These are phyloP conservation scores for Margaritispora aquatica DNA, from an alignment of 495 filamentous ascomycete genomes.

Conservation along the genomic window DNA sequence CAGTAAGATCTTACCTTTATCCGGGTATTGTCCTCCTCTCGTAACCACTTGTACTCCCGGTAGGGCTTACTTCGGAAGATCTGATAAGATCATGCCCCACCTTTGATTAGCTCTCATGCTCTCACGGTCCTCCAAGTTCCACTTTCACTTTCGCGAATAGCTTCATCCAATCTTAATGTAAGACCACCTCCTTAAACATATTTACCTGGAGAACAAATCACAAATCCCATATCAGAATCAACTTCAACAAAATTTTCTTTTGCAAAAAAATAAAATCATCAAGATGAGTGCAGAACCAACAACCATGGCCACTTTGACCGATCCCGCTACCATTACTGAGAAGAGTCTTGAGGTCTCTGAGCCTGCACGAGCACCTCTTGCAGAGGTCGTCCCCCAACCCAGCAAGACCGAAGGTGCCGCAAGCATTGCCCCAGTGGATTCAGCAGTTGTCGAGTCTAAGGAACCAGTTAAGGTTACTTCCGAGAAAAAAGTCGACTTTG, in stretches of 20 bases:
- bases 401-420: background rate
- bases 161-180: conserved; percentile 2
- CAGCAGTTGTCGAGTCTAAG: background rate
- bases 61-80: background rate
- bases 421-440: background rate
- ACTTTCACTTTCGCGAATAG: conserved; percentile 6
- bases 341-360: conserved; percentile 7
- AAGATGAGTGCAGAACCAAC: conserved; percentile 21
- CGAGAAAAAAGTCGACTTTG: background rate
- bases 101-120: too few relatives aligned
- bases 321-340: conserved; percentile 1
- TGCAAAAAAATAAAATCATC: background rate
- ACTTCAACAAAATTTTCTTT: too few relatives aligned
- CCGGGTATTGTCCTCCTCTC: too few relatives aligned
- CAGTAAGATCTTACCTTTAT: too few relatives aligned
- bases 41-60: too few relatives aligned
- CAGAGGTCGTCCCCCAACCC: background rate
- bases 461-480: background rate
- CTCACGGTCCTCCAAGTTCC: too few relatives aligned
- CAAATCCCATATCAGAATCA: background rate
- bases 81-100: background rate
- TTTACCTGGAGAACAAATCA: background rate
- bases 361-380: background rate
- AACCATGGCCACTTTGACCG: conserved; percentile 1
- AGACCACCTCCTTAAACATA: too few relatives aligned